These are phyloP conservation scores for Pleurostoma richardsiae DNA, from an alignment of 2,329 filamentous ascomycete genomes.

Conservation along the genomic window DNA sequence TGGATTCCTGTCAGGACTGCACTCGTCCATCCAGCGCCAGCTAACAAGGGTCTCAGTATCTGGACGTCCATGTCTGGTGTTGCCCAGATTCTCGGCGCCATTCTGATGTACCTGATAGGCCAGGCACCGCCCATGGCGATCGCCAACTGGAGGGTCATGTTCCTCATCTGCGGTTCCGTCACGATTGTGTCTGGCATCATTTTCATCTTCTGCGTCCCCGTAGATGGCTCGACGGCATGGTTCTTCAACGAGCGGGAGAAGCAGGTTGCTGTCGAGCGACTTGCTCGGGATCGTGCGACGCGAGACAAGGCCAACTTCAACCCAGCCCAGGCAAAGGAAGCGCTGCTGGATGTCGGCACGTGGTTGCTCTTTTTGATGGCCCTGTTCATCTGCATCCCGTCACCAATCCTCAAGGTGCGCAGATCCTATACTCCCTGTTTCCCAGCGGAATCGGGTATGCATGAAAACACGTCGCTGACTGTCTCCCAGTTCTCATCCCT, in stretches of 20 bases:
- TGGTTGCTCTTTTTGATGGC: neutral
- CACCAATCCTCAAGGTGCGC: neutral
- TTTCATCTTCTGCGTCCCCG: conserved; percentile 1
- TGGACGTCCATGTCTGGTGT: conserved; percentile 7
- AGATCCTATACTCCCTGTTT: too few relatives aligned
- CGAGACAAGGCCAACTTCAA: neutral
- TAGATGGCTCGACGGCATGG: neutral
- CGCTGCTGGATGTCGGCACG: neutral
- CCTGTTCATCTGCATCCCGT: too few relatives aligned
- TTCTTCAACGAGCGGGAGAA: neutral
- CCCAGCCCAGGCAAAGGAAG: neutral
- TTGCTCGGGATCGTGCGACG: neutral
- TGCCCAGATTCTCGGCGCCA: conserved; percentile 18
- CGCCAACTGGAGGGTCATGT: conserved; percentile 5
- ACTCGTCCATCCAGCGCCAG: too few relatives aligned
- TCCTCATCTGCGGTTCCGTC: conserved; percentile 2
- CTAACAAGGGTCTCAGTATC: too few relatives aligned
- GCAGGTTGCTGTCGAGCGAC: neutral
- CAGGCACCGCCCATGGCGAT: conserved; percentile 1
- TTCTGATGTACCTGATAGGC: conserved; percentile 14
- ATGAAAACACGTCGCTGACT: too few relatives aligned
- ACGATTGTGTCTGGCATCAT: neutral
- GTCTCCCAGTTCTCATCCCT: conserved; percentile 4
- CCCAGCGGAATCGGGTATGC: too few relatives aligned
- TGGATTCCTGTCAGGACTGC: too few relatives aligned